A percentile compares a stretch with the other conserved stretches of the same genome.
Evolutionary conservation across 805 yeast species (phyloP).

Genomic region (Candida rishiriensis): DNA sequence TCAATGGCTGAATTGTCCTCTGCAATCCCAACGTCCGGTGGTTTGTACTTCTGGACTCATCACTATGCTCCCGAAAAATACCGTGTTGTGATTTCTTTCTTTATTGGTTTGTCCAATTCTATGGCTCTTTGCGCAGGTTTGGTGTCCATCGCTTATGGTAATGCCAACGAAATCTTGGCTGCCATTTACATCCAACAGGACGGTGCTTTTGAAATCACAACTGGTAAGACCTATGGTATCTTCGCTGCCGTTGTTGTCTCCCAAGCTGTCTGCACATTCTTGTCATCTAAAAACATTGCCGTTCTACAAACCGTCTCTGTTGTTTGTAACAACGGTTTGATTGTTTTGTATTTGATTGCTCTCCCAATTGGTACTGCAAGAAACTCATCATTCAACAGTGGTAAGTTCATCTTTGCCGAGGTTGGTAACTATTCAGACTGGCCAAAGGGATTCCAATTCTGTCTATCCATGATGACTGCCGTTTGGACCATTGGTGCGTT

Average conservation of each 20-base stretch:
- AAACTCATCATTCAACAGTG: slow-evolving; percentile 40
- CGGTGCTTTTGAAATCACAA: slow-evolving; percentile 51
- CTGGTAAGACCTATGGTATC: slow-evolving; percentile 56
- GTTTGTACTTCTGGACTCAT: slow-evolving; percentile 65
- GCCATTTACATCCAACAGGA: slow-evolving; percentile 49
- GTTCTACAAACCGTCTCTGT: slow-evolving; percentile 58
- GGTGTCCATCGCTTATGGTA: slow-evolving; percentile 68
- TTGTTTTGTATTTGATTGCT: slow-evolving; percentile 55
- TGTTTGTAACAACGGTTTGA: slow-evolving; percentile 45
- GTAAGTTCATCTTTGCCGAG: slow-evolving; percentile 50
- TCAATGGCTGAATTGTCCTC: slow-evolving; percentile 65
- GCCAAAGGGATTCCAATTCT: slow-evolving; percentile 56
- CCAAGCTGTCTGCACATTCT: slow-evolving; percentile 49
- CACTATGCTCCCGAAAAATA: slow-evolving; percentile 55
- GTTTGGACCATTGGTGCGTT: slow-evolving; percentile 75
- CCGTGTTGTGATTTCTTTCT: slow-evolving; percentile 51
- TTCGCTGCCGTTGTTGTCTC: slow-evolving; percentile 55
- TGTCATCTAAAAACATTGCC: slow-evolving; percentile 54
- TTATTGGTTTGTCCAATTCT: slow-evolving; percentile 66
- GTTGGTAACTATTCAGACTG: slow-evolving; percentile 49
- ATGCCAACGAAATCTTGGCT: slow-evolving; percentile 54
- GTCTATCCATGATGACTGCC: slow-evolving; percentile 49
- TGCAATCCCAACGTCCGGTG: slow-evolving; percentile 73
- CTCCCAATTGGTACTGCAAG: slow-evolving; percentile 53
- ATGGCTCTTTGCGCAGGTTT: slow-evolving; percentile 63